Percentiles rank a stretch among this genome's conserved stretches.
These are phyloP conservation scores for Chalaropsis thielavioides DNA, from an alignment of 2,329 filamentous ascomycete genomes.

Conservation along the genomic window DNA sequence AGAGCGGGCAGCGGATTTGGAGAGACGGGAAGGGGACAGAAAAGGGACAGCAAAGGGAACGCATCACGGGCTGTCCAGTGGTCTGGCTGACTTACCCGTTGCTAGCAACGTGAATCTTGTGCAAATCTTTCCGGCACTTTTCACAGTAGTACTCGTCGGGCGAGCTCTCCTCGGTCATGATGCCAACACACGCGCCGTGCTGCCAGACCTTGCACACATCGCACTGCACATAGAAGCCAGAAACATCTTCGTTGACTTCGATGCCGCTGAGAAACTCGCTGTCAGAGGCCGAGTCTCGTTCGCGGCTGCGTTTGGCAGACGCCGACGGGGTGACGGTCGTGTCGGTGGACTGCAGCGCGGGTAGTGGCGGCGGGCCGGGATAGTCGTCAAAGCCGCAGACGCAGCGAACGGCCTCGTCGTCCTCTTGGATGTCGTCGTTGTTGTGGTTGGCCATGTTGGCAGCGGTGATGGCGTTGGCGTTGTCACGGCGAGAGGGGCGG, in stretches of 20 bases:
- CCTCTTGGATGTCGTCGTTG: conserved; percentile 58
- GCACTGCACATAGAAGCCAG: conserved; percentile 95
- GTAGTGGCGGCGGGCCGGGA: conserved; percentile 57
- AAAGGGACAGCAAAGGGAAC: not conserved
- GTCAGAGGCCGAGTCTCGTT: conserved; percentile 29
- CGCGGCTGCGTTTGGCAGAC: conserved; percentile 38
- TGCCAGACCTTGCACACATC: conserved; percentile 98
- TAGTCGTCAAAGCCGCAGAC: conserved; percentile 92
- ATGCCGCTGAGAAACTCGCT: conserved; percentile 43
- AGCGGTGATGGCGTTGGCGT: conserved; percentile 16
- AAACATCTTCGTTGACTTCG: conserved; percentile 67
- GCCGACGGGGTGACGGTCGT: conserved; percentile 22
- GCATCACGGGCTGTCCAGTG: not conserved
- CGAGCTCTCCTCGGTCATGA: conserved; percentile 82
- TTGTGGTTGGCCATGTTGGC: conserved; percentile 37
- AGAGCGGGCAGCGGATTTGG: not conserved
- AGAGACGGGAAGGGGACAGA: conserved; percentile 1
- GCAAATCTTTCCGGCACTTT: conserved; percentile 78
- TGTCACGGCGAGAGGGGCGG: conserved; percentile 27
- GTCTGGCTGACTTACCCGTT: conserved; percentile 57
- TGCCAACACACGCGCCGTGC: conserved; percentile 92
- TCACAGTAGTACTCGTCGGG: conserved; percentile 98
- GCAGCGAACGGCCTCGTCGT: conserved; percentile 90
- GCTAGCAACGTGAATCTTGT: conserved; percentile 63
- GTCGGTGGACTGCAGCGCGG: conserved; percentile 29